phyloP scores from a whole-genome alignment of 176 grass and related monocot species.

The Urochloa ruziziensis region DNA sequence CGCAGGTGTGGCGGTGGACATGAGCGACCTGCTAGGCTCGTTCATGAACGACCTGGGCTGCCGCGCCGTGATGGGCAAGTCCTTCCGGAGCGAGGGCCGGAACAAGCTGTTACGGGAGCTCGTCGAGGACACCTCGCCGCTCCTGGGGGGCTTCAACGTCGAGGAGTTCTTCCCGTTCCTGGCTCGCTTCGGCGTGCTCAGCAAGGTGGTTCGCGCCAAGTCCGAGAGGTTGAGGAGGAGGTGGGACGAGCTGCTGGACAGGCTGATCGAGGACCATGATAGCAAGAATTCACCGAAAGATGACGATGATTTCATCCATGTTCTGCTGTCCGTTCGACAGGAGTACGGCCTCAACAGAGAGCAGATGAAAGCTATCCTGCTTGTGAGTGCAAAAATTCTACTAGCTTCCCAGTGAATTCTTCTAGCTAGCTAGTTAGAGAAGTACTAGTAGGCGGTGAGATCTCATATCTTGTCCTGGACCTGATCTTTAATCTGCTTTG shows the following conservation, averaged over 20 bases:
- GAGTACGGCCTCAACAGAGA: slow-evolving; percentile 14
- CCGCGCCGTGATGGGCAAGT: slow-evolving; percentile 30
- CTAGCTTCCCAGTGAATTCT: too few species aligned
- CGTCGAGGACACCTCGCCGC: background rate
- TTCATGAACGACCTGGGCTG: slow-evolving; percentile 31
- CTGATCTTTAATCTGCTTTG: background rate
- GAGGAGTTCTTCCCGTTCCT: slow-evolving; percentile 45
- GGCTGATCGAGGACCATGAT: slow-evolving; percentile 30
- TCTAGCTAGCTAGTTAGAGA: too few species aligned
- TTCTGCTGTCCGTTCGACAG: slow-evolving; percentile 22
- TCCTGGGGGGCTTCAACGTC: slow-evolving; percentile 4
- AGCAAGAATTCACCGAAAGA: background rate
- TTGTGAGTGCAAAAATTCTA: background rate
- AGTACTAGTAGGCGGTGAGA: too few species aligned
- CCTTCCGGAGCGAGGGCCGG: background rate
- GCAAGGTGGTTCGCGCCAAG: background rate
- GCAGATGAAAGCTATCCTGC: slow-evolving; percentile 26
- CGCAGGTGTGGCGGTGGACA: background rate
- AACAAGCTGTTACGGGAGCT: slow-evolving; percentile 26
- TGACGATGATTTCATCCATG: slow-evolving; percentile 18
- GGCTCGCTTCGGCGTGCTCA: slow-evolving; percentile 3
- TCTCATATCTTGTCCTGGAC: background rate
- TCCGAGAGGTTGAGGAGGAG: background rate
- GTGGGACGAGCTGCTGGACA: slow-evolving; percentile 39
- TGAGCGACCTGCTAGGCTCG: background rate